Percentiles rank a stretch among this genome's conserved stretches.
Conservation (phyloP, 2,329 filamentous ascomycete species). For the Sclerotinia nivalis region DNA sequence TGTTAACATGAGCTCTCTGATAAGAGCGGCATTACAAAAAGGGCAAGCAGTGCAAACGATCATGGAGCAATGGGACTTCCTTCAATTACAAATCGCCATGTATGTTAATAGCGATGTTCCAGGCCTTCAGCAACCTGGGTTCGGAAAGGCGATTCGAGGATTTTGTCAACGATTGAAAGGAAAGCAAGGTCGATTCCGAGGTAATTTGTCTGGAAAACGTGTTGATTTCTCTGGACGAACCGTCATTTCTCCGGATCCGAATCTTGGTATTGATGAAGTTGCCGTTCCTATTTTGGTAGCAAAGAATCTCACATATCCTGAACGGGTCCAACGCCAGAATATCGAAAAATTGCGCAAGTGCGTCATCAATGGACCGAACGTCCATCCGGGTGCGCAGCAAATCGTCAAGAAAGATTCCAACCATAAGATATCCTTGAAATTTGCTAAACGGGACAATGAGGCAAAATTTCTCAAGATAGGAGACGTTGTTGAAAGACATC, state of each 20-base stretch:
- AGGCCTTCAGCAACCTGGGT: conserved; percentile 83
- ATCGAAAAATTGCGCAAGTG: conserved; percentile 76
- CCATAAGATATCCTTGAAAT: conserved; percentile 74
- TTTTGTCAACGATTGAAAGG: conserved; percentile 96
- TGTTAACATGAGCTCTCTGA: conserved; percentile 84
- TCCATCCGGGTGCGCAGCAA: conserved; percentile 86
- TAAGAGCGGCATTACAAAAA: conserved; percentile 78
- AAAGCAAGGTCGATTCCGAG: conserved; percentile 95
- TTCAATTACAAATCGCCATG: conserved; percentile 93
- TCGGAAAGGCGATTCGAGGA: conserved; percentile 85
- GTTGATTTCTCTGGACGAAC: conserved; percentile 97
- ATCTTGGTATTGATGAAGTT: conserved; percentile 89
- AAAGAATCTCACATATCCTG: conserved; percentile 93
- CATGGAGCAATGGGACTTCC: conserved; percentile 98
- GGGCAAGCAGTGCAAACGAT: conserved; percentile 85
- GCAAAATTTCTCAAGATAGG: conserved; percentile 76
- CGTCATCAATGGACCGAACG: conserved; percentile 71
- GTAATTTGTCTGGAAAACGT: conserved; percentile 95
- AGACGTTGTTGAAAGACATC: conserved; percentile 89
- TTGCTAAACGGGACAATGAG: conserved; percentile 68
- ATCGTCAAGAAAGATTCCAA: conserved; percentile 69
- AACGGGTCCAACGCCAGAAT: conserved; percentile 82
- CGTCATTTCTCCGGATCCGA: conserved; percentile 96
- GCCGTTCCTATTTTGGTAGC: conserved; percentile 90
- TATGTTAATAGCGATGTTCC: conserved; percentile 98